Conservation (phyloP, 305 asterid species). For the Withania somnifera region DNA sequence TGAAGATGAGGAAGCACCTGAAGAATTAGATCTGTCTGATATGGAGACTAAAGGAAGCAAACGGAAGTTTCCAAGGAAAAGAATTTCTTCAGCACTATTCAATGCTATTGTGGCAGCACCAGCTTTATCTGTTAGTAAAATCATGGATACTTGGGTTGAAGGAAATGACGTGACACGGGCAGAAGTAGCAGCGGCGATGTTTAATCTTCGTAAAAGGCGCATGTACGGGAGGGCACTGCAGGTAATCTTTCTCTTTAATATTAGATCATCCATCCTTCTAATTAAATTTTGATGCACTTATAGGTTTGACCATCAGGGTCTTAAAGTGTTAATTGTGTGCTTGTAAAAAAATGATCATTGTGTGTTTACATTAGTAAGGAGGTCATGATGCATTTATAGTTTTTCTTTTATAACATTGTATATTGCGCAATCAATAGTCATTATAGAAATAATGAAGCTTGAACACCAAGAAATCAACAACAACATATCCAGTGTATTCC, state of each 20-base stretch:
- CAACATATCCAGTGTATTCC: too few relatives aligned
- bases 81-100: conserved; percentile 14
- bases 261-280: neutral
- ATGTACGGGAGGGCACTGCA: conserved; percentile 62
- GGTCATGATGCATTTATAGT: neutral
- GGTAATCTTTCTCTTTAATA: conserved; percentile 28
- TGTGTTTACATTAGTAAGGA: neutral
- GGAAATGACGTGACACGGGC: conserved; percentile 52
- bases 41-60: conserved; percentile 11
- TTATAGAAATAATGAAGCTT: neutral
- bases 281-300: neutral
- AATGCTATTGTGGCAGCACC: conserved; percentile 24
- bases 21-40: conserved; percentile 7
- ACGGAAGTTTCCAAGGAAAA: conserved; percentile 6
- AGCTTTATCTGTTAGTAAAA: conserved; percentile 18
- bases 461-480: neutral
- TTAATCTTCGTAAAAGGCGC: conserved; percentile 34
- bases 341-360: neutral
- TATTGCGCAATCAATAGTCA: neutral
- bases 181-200: conserved; percentile 28
- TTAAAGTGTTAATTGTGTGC: neutral
- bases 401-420: neutral
- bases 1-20: conserved; percentile 5
- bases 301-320: neutral
- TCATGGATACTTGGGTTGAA: conserved; percentile 61